Evolutionary conservation across 805 yeast genomes (phyloP).

Genomic region (Lipomyces mesembrius): DNA sequence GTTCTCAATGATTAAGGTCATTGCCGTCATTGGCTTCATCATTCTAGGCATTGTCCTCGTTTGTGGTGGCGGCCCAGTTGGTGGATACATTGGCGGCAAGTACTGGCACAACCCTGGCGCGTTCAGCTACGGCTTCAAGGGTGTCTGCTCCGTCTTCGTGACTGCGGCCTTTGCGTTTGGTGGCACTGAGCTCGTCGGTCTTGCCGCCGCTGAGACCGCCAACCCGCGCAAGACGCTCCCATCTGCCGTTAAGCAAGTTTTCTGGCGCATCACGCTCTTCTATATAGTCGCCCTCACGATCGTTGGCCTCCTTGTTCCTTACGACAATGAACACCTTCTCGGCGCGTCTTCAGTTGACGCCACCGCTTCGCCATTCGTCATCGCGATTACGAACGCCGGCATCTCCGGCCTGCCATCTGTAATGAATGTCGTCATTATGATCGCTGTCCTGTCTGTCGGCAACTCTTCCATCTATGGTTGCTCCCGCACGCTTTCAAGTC

Average conservation of each 20-base stretch:
- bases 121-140: conserved; percentile 69
- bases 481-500: conserved; percentile 68
- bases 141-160: conserved; percentile 72
- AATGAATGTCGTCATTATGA: conserved; percentile 70
- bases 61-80: conserved; percentile 65
- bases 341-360: conserved; percentile 58
- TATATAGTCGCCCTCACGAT: conserved; percentile 63
- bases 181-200: conserved; percentile 74
- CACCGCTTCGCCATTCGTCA: conserved; percentile 74
- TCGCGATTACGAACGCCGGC: conserved; percentile 70
- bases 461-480: conserved; percentile 73
- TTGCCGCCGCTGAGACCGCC: conserved; percentile 76
- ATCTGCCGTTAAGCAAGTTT: conserved; percentile 76
- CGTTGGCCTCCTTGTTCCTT: conserved; percentile 76
- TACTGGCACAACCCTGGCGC: conserved; percentile 66
- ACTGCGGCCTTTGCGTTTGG: conserved; percentile 79
- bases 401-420: conserved; percentile 69
- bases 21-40: conserved; percentile 63
- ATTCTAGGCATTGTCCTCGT: conserved; percentile 61
- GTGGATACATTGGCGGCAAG: conserved; percentile 59
- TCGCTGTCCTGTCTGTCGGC: conserved; percentile 73
- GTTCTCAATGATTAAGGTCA: conserved; percentile 61
- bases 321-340: conserved; percentile 54
- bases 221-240: conserved; percentile 73
- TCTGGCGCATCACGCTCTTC: conserved; percentile 78